phyloP scores from a whole-genome alignment of 768 basidiomycete genomes.

The Russula brevipes region DNA sequence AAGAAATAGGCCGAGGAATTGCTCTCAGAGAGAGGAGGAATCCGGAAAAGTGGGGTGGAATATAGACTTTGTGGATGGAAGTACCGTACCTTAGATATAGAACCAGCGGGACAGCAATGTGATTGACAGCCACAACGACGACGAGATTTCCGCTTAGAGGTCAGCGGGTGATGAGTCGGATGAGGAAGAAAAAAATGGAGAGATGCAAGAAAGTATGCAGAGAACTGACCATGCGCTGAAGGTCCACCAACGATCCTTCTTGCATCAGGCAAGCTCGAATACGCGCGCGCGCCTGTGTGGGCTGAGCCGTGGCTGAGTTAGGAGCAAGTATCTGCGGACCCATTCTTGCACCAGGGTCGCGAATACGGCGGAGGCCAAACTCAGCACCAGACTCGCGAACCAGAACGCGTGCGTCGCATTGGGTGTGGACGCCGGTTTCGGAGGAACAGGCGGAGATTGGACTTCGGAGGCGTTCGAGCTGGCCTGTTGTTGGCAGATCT shows the following conservation, averaged over 20 bases:
- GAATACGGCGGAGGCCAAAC: not conserved
- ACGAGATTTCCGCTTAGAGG: not conserved
- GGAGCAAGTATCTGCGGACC: not conserved
- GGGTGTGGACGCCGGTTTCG: not conserved
- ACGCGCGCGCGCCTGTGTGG: not conserved
- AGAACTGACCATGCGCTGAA: not conserved
- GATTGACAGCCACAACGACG: not conserved
- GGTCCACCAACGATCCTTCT: not conserved
- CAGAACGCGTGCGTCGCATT: not conserved
- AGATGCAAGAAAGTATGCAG: not conserved
- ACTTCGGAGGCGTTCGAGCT: not conserved
- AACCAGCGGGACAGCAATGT: not conserved
- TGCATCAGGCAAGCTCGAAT: conserved; percentile 3
- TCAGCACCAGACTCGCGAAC: conserved; percentile 9
- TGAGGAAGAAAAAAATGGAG: conserved; percentile 4
- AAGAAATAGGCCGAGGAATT: not conserved
- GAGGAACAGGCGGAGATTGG: not conserved
- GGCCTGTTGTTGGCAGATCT: conserved; percentile 1
- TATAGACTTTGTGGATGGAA: not conserved
- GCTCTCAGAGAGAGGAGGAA: not conserved
- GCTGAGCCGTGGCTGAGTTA: not conserved
- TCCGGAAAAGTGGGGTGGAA: conserved; percentile 8
- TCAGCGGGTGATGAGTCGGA: not conserved
- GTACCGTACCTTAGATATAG: conserved; percentile 1
- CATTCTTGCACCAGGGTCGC: conserved; percentile 12